Base-by-base conservation (phyloP, 352 stramenopile species). In the Pythium sukuiense region DNA sequence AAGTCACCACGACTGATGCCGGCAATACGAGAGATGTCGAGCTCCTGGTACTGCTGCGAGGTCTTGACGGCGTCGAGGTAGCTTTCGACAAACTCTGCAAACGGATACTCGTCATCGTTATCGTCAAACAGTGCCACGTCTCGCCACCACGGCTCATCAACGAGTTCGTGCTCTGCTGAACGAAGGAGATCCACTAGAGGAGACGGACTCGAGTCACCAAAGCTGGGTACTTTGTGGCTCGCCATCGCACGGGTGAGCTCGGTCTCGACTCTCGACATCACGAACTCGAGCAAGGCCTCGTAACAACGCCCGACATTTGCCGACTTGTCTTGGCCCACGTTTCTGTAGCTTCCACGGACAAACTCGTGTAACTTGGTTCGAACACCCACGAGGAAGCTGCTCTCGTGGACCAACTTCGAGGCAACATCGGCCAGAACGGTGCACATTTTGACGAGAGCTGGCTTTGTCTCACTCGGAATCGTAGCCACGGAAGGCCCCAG, bases 41-140 rank as follows among this genome's bases (percentile, higher is more conserved):
- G 16, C 37, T 27, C 35, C 13, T 18, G 14, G 46, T 49, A 62
- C 27, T 35, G 26, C 2, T 14, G 8, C 0, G 65, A 59, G 20
- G 27, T 55, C 5, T 27, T n/a, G 35, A 72, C 66, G 6, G 66
- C 66, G 6, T 72, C 26, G 55, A 49, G 54, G 55, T 69, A 72
- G 29, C 55, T 30, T 3, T 37, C 46, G 50, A 72, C 63, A 24
- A 62, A 52, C 29, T 64, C 66, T 9, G 67, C 39, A 32, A 58
- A 68, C 39, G 66, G 66, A 35, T 55, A 69, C 37, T 68, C 66
- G 49, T 69, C 60, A 41, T 72, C 32, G 27, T 65, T 61, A 29
- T 68, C 59, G 41, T 72, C 59, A 18, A 72, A 68, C 3, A 68
- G 30, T 16, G 11, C 18, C 12, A 65, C 14, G 29, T 57, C 48